phyloP scores from a whole-genome alignment of 768 basidiomycete species.

The Psilocybe subaeruginosa region DNA sequence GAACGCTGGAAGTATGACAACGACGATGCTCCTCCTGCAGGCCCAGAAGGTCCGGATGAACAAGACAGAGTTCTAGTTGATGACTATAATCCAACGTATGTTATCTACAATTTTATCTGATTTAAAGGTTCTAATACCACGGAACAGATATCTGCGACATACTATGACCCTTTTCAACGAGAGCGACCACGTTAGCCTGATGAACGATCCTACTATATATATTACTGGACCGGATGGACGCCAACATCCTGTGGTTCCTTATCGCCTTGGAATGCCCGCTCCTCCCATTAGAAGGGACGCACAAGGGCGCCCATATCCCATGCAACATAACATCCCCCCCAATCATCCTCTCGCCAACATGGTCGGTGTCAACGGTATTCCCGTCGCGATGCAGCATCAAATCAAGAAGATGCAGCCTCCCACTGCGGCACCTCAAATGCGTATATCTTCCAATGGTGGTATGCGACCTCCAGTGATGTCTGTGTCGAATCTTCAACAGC shows the following conservation, averaged over 20 bases:
- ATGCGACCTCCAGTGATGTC: conserved; percentile 52
- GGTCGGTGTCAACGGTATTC: conserved; percentile 43
- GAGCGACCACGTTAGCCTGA: conserved; percentile 49
- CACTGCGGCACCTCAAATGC: conserved; percentile 54
- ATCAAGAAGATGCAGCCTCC: conserved; percentile 68
- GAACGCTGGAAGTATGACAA: conserved; percentile 73
- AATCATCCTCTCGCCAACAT: conserved; percentile 56
- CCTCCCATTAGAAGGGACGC: conserved; percentile 36
- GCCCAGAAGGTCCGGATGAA: conserved; percentile 66
- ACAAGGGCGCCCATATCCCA: conserved; percentile 22
- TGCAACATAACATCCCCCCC: conserved; percentile 18
- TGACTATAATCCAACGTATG: conserved; percentile 63
- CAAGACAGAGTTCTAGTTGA: conserved; percentile 71
- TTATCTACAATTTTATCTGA: conserved; percentile 7
- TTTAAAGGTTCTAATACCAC: conserved; percentile 8
- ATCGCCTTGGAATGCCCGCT: conserved; percentile 43
- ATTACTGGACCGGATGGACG: conserved; percentile 51
- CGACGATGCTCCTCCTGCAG: conserved; percentile 61
- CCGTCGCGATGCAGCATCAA: conserved; percentile 62
- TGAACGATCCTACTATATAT: conserved; percentile 53
- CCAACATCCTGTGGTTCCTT: conserved; percentile 52
- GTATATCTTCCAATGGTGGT: conserved; percentile 61
- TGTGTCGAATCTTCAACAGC: conserved; percentile 26
- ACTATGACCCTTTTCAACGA: conserved; percentile 62
- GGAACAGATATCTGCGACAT: conserved; percentile 52